Base-by-base conservation (phyloP, 1,139 yeast genomes). In the Diutina ranongensis region DNA sequence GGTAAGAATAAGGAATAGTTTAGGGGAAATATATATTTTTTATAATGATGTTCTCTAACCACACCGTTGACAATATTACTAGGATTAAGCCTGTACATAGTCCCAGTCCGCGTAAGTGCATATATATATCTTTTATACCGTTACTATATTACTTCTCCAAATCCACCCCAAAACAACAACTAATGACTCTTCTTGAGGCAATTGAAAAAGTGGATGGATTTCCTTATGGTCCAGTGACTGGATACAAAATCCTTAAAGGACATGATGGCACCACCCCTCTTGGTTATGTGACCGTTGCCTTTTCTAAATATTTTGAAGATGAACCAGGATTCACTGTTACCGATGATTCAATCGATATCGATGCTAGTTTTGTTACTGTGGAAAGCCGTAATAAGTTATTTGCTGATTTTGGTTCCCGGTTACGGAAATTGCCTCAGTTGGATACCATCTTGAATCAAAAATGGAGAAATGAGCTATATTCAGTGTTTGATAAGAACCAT, bases 401-500 rank as follows among this genome's bases (percentile, higher is more conserved):
- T 48, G 71, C 63, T 0, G 49, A 51, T 12, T 54, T 82, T 1
- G 82, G 78, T 1, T n/a, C n/a, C n/a, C n/a, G n/a, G n/a, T n/a
- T n/a, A 25, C 42, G 44, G 0, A 46, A 54, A 13, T 74, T 84
- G 76, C 65, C 71, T 40, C 55, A 55, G 13, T 75, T 79, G 48
- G 32, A 22, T 13, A 31, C 3, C 18, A 21, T 38, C 4, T 58
- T 71, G 48, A 56, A 57, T 27, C 64, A 71, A 47, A 96, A 95
- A 2, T 92, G 98, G 98, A 72, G 98, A 57, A 62, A 84, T 58
- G 98, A 92, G 62, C 68, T 77, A 38, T 92, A 87, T 61, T 72
- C 82, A 0, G 77, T 89, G 3, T 86, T 80, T 62, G 71, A 74
- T 49, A 78, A 83, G 0, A 54, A 65, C 0, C 64, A 64, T 9